A percentile compares a stretch with the other conserved stretches of the same genome.
Evolutionary conservation across 805 yeast genomes (phyloP).

Genomic region (Ogataea naganishii): DNA sequence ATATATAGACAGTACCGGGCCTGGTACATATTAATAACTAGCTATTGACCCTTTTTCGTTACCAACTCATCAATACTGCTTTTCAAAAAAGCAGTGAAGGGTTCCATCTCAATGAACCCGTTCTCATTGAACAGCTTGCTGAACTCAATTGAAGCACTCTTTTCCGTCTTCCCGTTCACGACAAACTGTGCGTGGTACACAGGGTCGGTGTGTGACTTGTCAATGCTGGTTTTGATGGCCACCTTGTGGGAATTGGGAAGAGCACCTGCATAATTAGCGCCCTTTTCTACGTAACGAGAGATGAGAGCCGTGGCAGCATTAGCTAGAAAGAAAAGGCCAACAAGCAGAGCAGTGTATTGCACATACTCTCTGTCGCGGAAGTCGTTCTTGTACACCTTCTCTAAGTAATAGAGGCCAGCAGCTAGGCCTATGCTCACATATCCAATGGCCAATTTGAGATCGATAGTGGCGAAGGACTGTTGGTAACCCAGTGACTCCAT

Average conservation of each 20-base stretch:
- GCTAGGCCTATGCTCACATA: conserved; percentile 36
- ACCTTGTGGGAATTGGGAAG: conserved; percentile 25
- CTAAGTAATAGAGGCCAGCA: conserved; percentile 36
- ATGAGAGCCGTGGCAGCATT: conserved; percentile 28
- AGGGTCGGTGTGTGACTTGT: conserved; percentile 34
- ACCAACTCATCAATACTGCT: conserved; percentile 7
- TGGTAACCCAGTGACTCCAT: conserved; percentile 35
- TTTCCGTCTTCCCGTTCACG: conserved; percentile 13
- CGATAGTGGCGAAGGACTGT: conserved; percentile 37
- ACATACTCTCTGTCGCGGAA: conserved; percentile 31
- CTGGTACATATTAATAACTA: too few relatives aligned
- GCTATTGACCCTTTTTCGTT: conserved; percentile 14
- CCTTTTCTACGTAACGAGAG: conserved; percentile 27
- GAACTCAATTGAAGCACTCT: conserved; percentile 23
- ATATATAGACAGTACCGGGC: too few relatives aligned
- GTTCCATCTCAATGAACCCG: conserved; percentile 34
- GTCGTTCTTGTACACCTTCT: conserved; percentile 33
- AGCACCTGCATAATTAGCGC: conserved; percentile 39
- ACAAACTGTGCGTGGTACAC: conserved; percentile 29
- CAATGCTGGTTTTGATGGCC: conserved; percentile 26
- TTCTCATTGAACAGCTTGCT: conserved; percentile 35
- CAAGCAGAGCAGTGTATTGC: conserved; percentile 24
- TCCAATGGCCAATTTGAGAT: conserved; percentile 41
- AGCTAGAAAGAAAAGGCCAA: conserved; percentile 28
- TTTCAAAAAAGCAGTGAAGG: conserved; percentile 20